Evolutionary conservation across 768 basidiomycete species (phyloP).

Genomic region (Atractiella rhizophila): DNA sequence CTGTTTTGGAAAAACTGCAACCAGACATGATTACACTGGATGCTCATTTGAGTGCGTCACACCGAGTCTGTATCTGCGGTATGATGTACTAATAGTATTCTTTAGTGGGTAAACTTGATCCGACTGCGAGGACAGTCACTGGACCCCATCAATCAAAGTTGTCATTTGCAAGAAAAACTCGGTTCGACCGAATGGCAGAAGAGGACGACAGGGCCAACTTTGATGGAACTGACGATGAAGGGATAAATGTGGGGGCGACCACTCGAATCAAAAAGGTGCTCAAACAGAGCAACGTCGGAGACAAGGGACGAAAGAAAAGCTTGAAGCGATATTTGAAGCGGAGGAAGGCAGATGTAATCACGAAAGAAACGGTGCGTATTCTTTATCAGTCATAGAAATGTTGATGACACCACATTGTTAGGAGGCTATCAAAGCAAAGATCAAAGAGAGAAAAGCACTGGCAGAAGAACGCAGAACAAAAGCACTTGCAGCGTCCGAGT

Average conservation of each 20-base stretch:
- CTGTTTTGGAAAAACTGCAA: constrained; percentile 78
- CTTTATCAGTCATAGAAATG: not conserved
- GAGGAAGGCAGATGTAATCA: not conserved
- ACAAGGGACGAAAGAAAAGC: constrained; percentile 17
- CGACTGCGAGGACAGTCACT: constrained; percentile 34
- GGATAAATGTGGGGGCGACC: constrained; percentile 18
- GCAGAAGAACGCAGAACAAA: not conserved
- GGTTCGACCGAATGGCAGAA: constrained; percentile 38
- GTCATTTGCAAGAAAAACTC: constrained; percentile 39
- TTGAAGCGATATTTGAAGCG: constrained; percentile 30
- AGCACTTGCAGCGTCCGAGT: too few species aligned
- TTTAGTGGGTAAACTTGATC: constrained; percentile 3
- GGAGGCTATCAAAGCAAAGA: not conserved
- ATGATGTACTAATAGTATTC: not conserved
- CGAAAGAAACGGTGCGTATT: not conserved
- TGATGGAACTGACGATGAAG: constrained; percentile 19
- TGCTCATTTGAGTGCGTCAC: constrained; percentile 21
- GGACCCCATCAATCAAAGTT: not conserved
- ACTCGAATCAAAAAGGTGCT: constrained; percentile 20
- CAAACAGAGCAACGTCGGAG: constrained; percentile 20
- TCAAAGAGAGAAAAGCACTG: not conserved
- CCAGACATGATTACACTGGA: constrained; percentile 63
- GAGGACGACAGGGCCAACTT: constrained; percentile 19
- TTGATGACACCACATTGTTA: not conserved
- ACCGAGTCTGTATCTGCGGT: too few species aligned